Evolutionary conservation across 331 rosid species (phyloP).

Genomic region (Pyracantha coccinea): DNA sequence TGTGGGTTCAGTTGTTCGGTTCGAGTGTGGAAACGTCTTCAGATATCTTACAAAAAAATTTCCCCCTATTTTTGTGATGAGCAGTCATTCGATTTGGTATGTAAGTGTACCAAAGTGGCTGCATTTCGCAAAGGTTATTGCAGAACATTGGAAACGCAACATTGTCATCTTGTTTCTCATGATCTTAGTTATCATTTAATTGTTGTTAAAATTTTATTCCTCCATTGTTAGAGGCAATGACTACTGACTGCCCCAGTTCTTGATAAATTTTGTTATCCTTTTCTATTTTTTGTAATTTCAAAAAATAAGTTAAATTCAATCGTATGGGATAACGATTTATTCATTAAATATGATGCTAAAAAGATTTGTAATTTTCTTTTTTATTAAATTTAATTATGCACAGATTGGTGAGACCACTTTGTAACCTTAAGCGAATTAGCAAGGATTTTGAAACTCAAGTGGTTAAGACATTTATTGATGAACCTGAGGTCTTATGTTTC

Average conservation of each 20-base stretch:
- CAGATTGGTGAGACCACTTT: background rate
- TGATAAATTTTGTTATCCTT: background rate
- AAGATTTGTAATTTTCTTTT: background rate
- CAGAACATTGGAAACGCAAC: slow-evolving; percentile 5
- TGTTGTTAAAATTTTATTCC: background rate
- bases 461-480: too few species aligned
- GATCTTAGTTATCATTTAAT: background rate
- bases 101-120: background rate
- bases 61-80: background rate
- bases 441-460: too few species aligned
- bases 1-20: background rate
- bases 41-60: background rate
- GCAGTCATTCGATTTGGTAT: background rate
- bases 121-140: background rate
- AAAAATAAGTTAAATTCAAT: background rate
- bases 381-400: background rate
- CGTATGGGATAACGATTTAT: background rate
- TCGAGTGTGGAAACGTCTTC: background rate
- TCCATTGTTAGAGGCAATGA: background rate
- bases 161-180: background rate
- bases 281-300: background rate
- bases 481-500: background rate
- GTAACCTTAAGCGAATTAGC: background rate
- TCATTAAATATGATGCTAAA: background rate
- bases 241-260: background rate